phyloP scores from a whole-genome alignment of 108 stramenopile species.

The Skeletonema marinoi region DNA sequence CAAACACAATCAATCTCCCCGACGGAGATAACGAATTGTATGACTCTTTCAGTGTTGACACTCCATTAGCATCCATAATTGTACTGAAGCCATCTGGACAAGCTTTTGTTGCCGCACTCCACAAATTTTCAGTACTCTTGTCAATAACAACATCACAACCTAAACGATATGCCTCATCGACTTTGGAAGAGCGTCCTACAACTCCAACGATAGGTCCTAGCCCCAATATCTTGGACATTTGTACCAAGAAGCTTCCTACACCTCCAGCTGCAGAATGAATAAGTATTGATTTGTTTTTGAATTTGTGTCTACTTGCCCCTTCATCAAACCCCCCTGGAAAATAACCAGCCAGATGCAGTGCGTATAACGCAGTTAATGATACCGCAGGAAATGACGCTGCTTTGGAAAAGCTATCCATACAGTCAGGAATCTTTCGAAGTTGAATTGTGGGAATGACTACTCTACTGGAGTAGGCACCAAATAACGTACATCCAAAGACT shows the following conservation, averaged over 20 bases:
- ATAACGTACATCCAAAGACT: slow-evolving; percentile 86
- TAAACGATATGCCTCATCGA: slow-evolving; percentile 63
- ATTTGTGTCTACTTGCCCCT: slow-evolving; percentile 21
- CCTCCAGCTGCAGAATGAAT: slow-evolving; percentile 92
- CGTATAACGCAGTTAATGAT: slow-evolving; percentile 84
- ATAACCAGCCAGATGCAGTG: slow-evolving; percentile 74
- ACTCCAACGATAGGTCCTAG: slow-evolving; percentile 78
- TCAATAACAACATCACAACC: slow-evolving; percentile 88
- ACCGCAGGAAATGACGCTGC: slow-evolving; percentile 87
- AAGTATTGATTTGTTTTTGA: slow-evolving; percentile 72
- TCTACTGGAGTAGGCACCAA: slow-evolving; percentile 82
- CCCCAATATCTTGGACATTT: slow-evolving; percentile 84
- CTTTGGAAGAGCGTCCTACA: slow-evolving; percentile 80
- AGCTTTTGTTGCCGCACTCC: slow-evolving; percentile 51
- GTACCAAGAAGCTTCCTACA: slow-evolving; percentile 84
- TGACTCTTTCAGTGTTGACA: slow-evolving; percentile 78
- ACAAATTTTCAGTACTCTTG: slow-evolving; percentile 63
- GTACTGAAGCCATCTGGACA: slow-evolving; percentile 61
- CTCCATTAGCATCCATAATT: slow-evolving; percentile 88
- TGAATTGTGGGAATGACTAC: slow-evolving; percentile 76
- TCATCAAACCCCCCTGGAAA: slow-evolving; percentile 30
- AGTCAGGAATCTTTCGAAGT: slow-evolving; percentile 66
- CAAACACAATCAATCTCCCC: slow-evolving; percentile 84
- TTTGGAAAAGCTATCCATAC: slow-evolving; percentile 46
- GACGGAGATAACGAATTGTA: slow-evolving; percentile 80